Percentiles rank a stretch among this genome's conserved stretches.
Conservation (phyloP, 2,329 filamentous ascomycete genomes). For the Beauveria rudraprayagi region DNA sequence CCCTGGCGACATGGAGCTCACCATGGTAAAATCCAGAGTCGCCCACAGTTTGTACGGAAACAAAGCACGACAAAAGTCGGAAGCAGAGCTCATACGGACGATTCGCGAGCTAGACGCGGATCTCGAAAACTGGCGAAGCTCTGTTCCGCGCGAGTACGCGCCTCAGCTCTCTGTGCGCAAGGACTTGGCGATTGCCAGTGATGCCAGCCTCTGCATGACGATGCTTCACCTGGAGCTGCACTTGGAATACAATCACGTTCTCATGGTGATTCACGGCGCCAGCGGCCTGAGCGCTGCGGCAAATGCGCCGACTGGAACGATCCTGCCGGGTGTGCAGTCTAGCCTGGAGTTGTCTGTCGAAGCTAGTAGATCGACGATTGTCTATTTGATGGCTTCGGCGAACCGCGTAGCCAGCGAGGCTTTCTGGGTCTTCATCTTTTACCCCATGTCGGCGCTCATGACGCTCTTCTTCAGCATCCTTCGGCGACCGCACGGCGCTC, state of each 20-base stretch:
- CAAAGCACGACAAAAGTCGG: conserved; percentile 38
- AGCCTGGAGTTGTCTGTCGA: conserved; percentile 46
- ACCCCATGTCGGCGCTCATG: conserved; percentile 46
- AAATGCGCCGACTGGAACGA: conserved; percentile 23
- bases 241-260: conserved; percentile 47
- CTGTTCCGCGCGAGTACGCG: conserved; percentile 35
- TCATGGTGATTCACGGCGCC: conserved; percentile 47
- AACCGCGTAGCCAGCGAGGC: conserved; percentile 35
- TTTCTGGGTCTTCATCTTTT: conserved; percentile 49
- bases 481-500: conserved; percentile 34
- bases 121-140: conserved; percentile 45
- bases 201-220: conserved; percentile 23
- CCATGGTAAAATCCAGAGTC: conserved; percentile 43
- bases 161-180: conserved; percentile 37
- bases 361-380: conserved; percentile 46
- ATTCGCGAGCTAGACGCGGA: conserved; percentile 51
- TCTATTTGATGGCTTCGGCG: conserved; percentile 36
- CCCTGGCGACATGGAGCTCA: conserved; percentile 41
- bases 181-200: conserved; percentile 19
- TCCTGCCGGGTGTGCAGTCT: conserved; percentile 38
- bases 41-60: conserved; percentile 42
- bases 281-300: conserved; percentile 40
- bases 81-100: conserved; percentile 44
- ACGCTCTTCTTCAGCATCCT: conserved; percentile 49
- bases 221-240: conserved; percentile 42